Evolutionary conservation across 2,329 filamentous ascomycete species (phyloP).

Genomic region (Chrysosporium queenslandicum): DNA sequence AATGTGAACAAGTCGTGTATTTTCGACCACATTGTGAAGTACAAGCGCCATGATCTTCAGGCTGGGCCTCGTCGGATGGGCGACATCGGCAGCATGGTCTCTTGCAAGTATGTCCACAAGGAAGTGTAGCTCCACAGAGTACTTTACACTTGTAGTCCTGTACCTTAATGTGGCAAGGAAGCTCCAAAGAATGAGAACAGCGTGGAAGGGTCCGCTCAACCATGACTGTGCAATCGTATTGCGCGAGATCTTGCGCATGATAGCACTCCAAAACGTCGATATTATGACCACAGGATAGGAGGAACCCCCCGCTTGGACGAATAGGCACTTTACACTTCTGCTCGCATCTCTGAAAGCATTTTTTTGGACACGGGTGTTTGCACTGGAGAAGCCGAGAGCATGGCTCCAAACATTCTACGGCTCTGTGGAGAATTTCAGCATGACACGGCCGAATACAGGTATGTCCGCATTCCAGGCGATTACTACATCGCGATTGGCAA

Average conservation of each 20-base stretch:
- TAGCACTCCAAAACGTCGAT: conserved; percentile 27
- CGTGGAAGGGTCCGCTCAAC: conserved; percentile 43
- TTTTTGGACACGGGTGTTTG: conserved; percentile 34
- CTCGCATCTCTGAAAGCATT: conserved; percentile 35
- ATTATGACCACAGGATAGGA: conserved; percentile 26
- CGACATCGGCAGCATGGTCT: conserved; percentile 44
- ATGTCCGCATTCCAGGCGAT: conserved; percentile 39
- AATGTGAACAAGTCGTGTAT: conserved; percentile 4
- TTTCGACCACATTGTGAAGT: neutral
- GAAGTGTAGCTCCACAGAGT: conserved; percentile 38
- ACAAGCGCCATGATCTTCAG: neutral
- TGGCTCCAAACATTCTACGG: conserved; percentile 32
- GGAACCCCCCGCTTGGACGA: conserved; percentile 19
- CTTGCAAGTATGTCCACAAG: conserved; percentile 52
- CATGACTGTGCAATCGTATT: conserved; percentile 41
- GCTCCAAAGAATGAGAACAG: conserved; percentile 46
- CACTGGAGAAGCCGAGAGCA: conserved; percentile 33
- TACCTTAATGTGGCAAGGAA: conserved; percentile 45
- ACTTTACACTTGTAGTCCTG: conserved; percentile 40
- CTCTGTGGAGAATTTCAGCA: conserved; percentile 34
- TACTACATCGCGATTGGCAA: conserved; percentile 43
- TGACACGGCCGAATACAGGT: conserved; percentile 39
- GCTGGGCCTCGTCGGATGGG: conserved; percentile 18
- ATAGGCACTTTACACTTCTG: conserved; percentile 26
- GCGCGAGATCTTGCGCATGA: conserved; percentile 35